Evolutionary conservation across 2,329 filamentous ascomycete genomes (phyloP).

Genomic region (Colletotrichum theobromicola): DNA sequence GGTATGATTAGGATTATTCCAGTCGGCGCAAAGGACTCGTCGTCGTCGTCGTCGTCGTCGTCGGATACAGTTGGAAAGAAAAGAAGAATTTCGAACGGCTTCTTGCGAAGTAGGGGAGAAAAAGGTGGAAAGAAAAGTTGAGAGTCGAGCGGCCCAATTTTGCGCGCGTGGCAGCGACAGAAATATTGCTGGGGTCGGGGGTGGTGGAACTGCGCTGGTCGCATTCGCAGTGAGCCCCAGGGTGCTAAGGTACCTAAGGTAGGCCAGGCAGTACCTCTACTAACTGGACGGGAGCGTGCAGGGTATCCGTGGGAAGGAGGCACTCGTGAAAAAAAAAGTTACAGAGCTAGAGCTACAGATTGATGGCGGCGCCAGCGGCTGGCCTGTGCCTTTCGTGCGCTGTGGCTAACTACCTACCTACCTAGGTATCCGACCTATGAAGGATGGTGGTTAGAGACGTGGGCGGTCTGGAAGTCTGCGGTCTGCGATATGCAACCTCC

Average conservation of each 20-base stretch:
- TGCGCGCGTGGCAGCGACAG: conserved; percentile 4
- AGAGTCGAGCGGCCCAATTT: conserved; percentile 5
- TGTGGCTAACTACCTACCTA: neutral
- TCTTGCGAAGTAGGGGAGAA: neutral
- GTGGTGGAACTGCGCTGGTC: neutral
- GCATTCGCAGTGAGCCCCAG: neutral
- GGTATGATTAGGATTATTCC: conserved; percentile 1
- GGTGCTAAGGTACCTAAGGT: neutral
- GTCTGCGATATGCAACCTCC: neutral
- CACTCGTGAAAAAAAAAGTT: neutral
- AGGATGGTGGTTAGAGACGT: neutral
- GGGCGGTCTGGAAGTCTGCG: neutral
- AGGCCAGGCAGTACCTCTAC: neutral
- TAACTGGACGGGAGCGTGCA: neutral
- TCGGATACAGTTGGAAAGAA: neutral
- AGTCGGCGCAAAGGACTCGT: neutral
- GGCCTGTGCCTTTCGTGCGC: conserved; percentile 2
- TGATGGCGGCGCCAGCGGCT: neutral
- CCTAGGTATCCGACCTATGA: neutral
- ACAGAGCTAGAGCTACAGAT: neutral
- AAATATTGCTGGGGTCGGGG: conserved; percentile 11
- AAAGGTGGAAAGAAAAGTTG: conserved; percentile 7
- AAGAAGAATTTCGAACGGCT: neutral
- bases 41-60: conserved; percentile 4
- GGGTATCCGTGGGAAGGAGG: neutral